Conservation (phyloP, 306 rosid species). For the Cercis canadensis region DNA sequence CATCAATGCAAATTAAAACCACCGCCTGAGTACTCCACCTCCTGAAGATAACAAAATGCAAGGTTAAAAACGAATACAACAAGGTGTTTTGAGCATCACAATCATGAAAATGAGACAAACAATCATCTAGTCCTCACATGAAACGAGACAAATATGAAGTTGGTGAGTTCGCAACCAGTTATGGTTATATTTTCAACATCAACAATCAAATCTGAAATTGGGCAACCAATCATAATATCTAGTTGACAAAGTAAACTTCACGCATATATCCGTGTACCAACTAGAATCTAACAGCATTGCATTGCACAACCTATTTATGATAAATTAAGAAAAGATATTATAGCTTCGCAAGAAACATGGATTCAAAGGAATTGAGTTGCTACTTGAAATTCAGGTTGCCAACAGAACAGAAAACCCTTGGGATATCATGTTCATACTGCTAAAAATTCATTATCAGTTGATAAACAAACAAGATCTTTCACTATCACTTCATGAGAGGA, state of each 20-base stretch:
- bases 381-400: neutral
- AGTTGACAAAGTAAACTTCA: neutral
- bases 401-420: neutral
- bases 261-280: neutral
- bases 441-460: neutral
- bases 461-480: neutral
- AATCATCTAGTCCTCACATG: neutral
- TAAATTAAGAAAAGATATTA: neutral
- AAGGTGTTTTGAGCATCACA: neutral
- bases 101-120: neutral
- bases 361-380: neutral
- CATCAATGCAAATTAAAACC: conserved; percentile 46
- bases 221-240: neutral
- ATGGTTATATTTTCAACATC: neutral
- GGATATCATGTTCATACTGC: too few species aligned
- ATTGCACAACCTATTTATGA: neutral
- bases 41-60: conserved; percentile 40
- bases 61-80: neutral
- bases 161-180: neutral
- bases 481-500: too few species aligned
- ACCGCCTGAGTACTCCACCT: conserved; percentile 54
- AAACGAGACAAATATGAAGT: neutral
- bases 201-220: neutral
- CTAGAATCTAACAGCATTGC: neutral
- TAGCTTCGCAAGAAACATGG: neutral